phyloP scores from a whole-genome alignment of 192 early-diverging fungal genomes.

The Coemansia sp. region DNA sequence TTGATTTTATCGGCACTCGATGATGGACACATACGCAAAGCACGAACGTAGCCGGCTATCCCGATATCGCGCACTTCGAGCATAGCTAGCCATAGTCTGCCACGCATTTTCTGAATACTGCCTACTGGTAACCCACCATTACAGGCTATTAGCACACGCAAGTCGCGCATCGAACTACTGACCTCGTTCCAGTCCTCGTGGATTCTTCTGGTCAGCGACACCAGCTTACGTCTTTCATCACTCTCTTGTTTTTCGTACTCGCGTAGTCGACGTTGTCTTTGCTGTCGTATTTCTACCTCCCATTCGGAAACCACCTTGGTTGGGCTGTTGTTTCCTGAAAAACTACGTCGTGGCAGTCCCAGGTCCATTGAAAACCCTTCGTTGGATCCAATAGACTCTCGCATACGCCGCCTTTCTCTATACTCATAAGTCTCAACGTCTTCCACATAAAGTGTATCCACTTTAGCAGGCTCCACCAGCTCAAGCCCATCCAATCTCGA shows the following conservation, averaged over 20 bases:
- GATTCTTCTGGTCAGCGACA: slow-evolving; percentile 35
- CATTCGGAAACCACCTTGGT: background rate
- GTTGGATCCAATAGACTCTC: slow-evolving; percentile 32
- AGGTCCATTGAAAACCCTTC: slow-evolving; percentile 23
- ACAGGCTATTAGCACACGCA: slow-evolving; percentile 30
- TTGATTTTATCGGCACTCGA: slow-evolving; percentile 76
- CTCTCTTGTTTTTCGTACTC: background rate
- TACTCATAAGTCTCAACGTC: slow-evolving; percentile 43
- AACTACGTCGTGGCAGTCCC: slow-evolving; percentile 13
- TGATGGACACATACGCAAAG: slow-evolving; percentile 73
- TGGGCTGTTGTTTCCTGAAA: background rate
- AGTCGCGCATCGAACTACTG: slow-evolving; percentile 36
- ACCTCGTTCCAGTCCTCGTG: slow-evolving; percentile 52
- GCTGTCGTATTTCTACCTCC: background rate
- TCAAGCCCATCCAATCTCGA: slow-evolving; percentile 42
- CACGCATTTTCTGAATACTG: slow-evolving; percentile 8
- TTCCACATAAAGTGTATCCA: slow-evolving; percentile 36
- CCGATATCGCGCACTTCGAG: slow-evolving; percentile 42
- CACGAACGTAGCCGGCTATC: slow-evolving; percentile 65
- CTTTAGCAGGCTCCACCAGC: slow-evolving; percentile 51
- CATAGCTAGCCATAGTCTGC: slow-evolving; percentile 48
- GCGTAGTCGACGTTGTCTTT: background rate
- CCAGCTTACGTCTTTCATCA: slow-evolving; percentile 33
- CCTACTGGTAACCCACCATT: slow-evolving; percentile 43
- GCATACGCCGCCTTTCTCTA: slow-evolving; percentile 28